Percentiles rank a stretch among this genome's conserved stretches.
phyloP scores from a whole-genome alignment of 495 filamentous ascomycete genomes.

The Neurospora africana region DNA sequence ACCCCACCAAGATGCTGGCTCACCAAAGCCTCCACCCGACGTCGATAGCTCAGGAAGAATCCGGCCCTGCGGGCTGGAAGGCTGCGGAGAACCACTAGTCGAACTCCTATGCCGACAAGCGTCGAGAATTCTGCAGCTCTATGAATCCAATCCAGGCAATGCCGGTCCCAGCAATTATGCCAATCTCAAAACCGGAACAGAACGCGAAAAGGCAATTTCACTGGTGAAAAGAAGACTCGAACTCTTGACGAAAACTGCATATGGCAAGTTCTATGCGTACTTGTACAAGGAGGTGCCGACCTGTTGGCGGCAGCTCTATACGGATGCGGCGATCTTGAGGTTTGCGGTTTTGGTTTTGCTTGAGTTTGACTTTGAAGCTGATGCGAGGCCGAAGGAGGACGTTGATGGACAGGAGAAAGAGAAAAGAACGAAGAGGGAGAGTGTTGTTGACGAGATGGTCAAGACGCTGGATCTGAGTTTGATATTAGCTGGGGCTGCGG shows the following conservation, averaged over 20 bases:
- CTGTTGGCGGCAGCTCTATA: slow-evolving; percentile 70
- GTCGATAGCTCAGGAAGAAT: neutral
- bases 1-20: neutral
- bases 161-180: neutral
- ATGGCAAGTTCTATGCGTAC: slow-evolving; percentile 59
- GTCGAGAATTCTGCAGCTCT: slow-evolving; percentile 11
- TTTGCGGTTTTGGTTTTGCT: slow-evolving; percentile 31
- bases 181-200: neutral
- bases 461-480: slow-evolving; percentile 64
- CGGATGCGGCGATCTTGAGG: slow-evolving; percentile 63
- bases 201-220: neutral
- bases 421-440: neutral
- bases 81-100: slow-evolving; percentile 26
- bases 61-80: slow-evolving; percentile 7
- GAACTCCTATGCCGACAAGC: slow-evolving; percentile 30
- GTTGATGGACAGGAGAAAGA: neutral
- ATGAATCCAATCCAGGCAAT: neutral
- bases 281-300: slow-evolving; percentile 63
- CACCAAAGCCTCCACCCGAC: neutral
- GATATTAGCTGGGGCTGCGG: slow-evolving; percentile 68
- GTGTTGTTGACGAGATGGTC: slow-evolving; percentile 38
- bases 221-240: slow-evolving; percentile 28
- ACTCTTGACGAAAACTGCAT: slow-evolving; percentile 33
- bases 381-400: slow-evolving; percentile 2
- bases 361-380: neutral